A percentile compares a stretch with the other conserved stretches of the same genome.
Conservation (phyloP, 352 stramenopile species). For the Phytophthora tentaculata region DNA sequence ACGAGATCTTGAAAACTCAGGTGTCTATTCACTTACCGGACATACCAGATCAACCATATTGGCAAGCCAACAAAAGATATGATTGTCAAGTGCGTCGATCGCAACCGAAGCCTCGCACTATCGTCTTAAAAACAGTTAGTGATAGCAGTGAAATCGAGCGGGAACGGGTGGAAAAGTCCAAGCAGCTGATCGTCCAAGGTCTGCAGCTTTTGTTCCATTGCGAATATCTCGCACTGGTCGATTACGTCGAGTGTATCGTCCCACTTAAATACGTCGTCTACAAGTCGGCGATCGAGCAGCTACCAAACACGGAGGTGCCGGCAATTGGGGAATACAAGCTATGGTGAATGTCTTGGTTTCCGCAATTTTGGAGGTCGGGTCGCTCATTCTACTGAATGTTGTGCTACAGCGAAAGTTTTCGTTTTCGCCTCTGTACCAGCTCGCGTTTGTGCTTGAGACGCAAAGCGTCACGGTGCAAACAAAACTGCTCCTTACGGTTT, state of each 20-base stretch:
- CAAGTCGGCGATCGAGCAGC: constrained; percentile 33
- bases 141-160: background rate
- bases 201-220: constrained; percentile 43
- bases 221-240: constrained; percentile 40
- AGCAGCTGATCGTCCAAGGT: constrained; percentile 17
- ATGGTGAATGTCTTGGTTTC: constrained; percentile 29
- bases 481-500: constrained; percentile 1
- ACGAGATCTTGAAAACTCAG: background rate
- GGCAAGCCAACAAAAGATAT: background rate
- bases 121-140: no score
- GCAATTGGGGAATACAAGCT: constrained; percentile 5
- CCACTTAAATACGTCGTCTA: constrained; percentile 41
- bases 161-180: background rate
- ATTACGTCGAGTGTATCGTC: constrained; percentile 52
- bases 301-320: constrained; percentile 34
- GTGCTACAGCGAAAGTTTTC: constrained; percentile 38
- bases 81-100: background rate
- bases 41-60: background rate
- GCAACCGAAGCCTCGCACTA: no score
- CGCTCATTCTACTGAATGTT: constrained; percentile 29
- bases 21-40: background rate
- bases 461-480: constrained; percentile 20
- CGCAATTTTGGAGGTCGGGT: constrained; percentile 37
- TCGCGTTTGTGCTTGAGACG: constrained; percentile 48
- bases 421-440: constrained; percentile 36